phyloP scores from a whole-genome alignment of 768 basidiomycete genomes.

The Leccinum variicolor region DNA sequence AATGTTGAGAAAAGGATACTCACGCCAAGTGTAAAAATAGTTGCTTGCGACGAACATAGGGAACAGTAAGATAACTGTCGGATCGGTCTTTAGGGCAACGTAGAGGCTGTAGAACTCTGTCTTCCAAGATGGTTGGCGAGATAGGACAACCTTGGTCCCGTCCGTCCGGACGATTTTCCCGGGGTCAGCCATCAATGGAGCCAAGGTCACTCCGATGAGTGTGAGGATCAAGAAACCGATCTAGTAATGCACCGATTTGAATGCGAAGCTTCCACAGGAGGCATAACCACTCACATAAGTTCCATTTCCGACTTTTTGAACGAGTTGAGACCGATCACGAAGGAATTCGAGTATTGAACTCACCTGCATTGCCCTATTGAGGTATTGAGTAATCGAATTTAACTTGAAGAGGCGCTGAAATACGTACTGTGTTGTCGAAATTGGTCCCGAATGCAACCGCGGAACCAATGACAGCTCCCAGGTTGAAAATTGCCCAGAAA shows the following conservation, averaged over 20 bases:
- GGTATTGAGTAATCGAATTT: not conserved
- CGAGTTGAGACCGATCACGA: slow-evolving; percentile 1
- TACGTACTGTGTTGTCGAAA: slow-evolving; percentile 54
- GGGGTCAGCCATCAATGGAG: slow-evolving; percentile 70
- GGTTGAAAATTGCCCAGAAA: slow-evolving; percentile 84
- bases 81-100: slow-evolving; percentile 65
- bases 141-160: slow-evolving; percentile 61
- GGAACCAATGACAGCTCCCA: slow-evolving; percentile 77
- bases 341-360: not conserved
- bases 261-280: not conserved
- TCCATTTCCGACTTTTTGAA: slow-evolving; percentile 54
- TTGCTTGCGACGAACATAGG: slow-evolving; percentile 86
- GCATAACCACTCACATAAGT: slow-evolving; percentile 57
- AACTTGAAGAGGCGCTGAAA: not conserved
- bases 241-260: slow-evolving; percentile 34
- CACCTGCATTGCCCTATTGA: slow-evolving; percentile 30
- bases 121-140: slow-evolving; percentile 74
- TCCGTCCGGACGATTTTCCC: slow-evolving; percentile 70
- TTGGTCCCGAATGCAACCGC: slow-evolving; percentile 73
- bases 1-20: slow-evolving; percentile 20
- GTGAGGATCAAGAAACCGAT: slow-evolving; percentile 76
- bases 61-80: slow-evolving; percentile 69
- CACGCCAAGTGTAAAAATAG: slow-evolving; percentile 87
- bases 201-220: slow-evolving; percentile 61
- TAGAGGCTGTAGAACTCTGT: slow-evolving; percentile 69